Conservation (phyloP, 306 rosid species). For the Vigna hirtella region DNA sequence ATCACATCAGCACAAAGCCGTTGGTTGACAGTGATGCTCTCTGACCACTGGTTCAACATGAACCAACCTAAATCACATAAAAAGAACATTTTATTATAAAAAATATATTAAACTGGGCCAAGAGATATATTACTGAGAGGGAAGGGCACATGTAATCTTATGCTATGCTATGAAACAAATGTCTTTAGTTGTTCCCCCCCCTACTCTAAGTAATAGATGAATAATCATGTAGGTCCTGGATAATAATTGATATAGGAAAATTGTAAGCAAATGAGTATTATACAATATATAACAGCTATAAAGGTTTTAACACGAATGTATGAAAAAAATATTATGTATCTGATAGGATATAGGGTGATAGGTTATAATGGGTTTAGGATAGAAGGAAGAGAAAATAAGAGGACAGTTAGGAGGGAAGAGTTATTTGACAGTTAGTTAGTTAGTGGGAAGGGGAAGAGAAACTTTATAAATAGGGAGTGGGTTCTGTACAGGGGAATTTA, state of each 20-base stretch:
- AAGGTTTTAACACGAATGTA: conserved; percentile 13
- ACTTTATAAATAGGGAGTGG: no score
- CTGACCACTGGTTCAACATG: background rate
- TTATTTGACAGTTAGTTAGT: no score
- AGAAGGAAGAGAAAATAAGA: no score
- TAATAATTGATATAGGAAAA: conserved; percentile 15
- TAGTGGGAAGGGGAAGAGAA: no score
- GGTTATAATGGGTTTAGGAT: no score
- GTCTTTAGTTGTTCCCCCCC: background rate
- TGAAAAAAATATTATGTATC: background rate
- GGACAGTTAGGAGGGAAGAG: no score
- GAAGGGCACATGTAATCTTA: conserved; percentile 12
- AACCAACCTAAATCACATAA: background rate
- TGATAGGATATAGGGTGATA: no score
- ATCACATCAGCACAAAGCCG: background rate
- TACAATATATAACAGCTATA: conserved; percentile 9
- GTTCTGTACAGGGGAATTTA: no score
- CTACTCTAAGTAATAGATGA: conserved; percentile 3
- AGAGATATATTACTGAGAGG: conserved; percentile 11
- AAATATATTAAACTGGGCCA: background rate
- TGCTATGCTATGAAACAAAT: conserved; percentile 22
- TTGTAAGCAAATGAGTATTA: conserved; percentile 14
- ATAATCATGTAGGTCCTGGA: background rate
- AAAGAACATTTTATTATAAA: background rate
- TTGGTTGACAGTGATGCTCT: conserved; percentile 5